A percentile compares a stretch with the other conserved stretches of the same genome.
These are phyloP conservation scores for Amanita thiersii DNA, from an alignment of 768 basidiomycete genomes.

Conservation along the genomic window DNA sequence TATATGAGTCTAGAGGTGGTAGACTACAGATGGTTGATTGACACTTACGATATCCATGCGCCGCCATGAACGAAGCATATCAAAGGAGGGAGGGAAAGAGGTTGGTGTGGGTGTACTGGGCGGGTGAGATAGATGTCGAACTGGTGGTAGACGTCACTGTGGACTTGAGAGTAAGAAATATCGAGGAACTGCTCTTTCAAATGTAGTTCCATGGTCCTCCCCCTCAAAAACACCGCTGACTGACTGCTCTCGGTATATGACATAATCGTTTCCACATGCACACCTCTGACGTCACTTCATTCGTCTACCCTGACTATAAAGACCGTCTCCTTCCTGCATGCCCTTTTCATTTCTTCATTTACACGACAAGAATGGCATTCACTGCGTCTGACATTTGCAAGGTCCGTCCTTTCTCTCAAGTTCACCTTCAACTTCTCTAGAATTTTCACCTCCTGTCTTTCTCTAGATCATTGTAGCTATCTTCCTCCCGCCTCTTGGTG, in stretches of 20 bases:
- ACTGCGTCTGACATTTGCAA: constrained; percentile 75
- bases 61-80: constrained; percentile 78
- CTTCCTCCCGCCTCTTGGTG: constrained; percentile 75
- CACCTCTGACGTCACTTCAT: not conserved
- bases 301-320: constrained; percentile 8
- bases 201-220: not conserved
- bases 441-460: constrained; percentile 6
- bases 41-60: constrained; percentile 71
- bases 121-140: constrained; percentile 50
- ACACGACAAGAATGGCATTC: constrained; percentile 54
- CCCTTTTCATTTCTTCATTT: not conserved
- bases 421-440: constrained; percentile 8
- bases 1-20: constrained; percentile 3
- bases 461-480: constrained; percentile 51
- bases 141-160: constrained; percentile 26
- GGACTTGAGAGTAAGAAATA: constrained; percentile 29
- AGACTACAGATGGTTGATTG: constrained; percentile 8
- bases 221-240: not conserved
- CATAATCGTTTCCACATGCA: not conserved
- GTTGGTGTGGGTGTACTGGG: not conserved
- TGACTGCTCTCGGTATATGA: not conserved
- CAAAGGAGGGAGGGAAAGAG: constrained; percentile 24
- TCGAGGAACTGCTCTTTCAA: constrained; percentile 21
- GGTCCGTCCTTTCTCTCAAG: constrained; percentile 26
- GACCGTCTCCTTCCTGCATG: not conserved